Base-by-base conservation (phyloP, 1,284 basidiomycete genomes). In the Ceratobasidium sp. region DNA sequence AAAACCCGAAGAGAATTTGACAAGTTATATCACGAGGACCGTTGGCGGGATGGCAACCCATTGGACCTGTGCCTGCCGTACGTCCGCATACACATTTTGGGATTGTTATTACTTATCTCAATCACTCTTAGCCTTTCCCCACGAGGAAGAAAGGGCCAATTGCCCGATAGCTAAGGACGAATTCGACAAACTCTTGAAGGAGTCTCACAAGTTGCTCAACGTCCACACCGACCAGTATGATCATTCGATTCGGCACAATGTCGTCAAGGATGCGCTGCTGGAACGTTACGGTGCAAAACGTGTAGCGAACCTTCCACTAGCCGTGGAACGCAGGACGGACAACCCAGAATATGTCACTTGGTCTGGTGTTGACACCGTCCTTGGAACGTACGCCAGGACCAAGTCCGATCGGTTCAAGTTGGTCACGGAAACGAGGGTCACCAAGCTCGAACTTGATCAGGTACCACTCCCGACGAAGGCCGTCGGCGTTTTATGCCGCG, bases 1-100 rank as follows among this genome's bases (percentile, higher is more conserved):
- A 54, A 29, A 37, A 7, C 31, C 54, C n/a, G 24, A 58, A 51
- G 11, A 37, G 9, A 75, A 75, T 22, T 41, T 75, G n/a, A 27
- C 43, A 22, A 66, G 65, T 16, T 58, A 54, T 16, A 43, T 71
- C n/a, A 71, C 74, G 22, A 66, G 74, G 11, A 75, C 74, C 31
- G 66, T 75, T 22, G 74, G 74, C 43, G 74, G 74, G 16, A 75
- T 75, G 74, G 53, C 74, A 16, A 75, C 74, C 16, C 74, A 69
- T 61, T 75, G 74, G 64, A 61, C 74, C 19, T 69, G 65, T 31
- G 61, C 56, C 59, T 74, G 62, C 29, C 74, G 64, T 74, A 68
- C 46, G 64, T 65, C 22, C 27, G 22, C 19, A 34, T 31, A 19
- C 27, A 29, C 13, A 1, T 39, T 11, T n/a, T 11, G 37, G 14